Base-by-base conservation (phyloP, 306 rosid species). In the Clitoria ternatea region DNA sequence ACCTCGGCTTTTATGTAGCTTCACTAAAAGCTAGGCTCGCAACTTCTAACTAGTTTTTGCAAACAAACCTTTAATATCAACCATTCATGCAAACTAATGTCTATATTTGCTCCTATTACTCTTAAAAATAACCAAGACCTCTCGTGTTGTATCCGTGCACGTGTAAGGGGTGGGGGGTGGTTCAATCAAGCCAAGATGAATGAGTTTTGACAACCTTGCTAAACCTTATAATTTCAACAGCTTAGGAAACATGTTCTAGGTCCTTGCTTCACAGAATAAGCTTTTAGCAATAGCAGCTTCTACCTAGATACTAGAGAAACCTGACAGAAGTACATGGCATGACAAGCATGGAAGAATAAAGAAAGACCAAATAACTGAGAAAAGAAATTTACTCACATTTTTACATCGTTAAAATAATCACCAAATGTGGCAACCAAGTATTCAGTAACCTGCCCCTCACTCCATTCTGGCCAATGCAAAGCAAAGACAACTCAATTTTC, bases 381-480 rank as follows among this genome's bases (percentile, higher is more conserved):
- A 59, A 50, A 72, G 27, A 74, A 59, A 30, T 49, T 43, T 42
- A 76, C 96, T 94, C 84, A 94, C 99, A 91, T 80, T 79, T 94
- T 94, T 40, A 94, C 92, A 73, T 94, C 97, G n/a, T 82, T 72
- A 70, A 94, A 94, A 82, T 94, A 94, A 81, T 94, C 99, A 24
- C 97, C 82, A 77, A 94, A 94, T 22, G 99, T 91, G 77, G 95
- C 96, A 77, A 91, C 96, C 60, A 94, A 89, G 90, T 78, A 87
- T 79, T 91, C 99, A 1, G 99, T 94, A 55, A 94, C 88, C 69
- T 89, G 96, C 53, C 92, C 97, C 77, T 91, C 99, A 7, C 82
- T 83, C 99, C 99, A 94, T 70, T 91, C 97, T 94, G 90, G 70
- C 68, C 79, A 48, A 82, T 73, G 60, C 55, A 69, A 32, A 66